Evolutionary conservation across 106 monocot species (phyloP).

Genomic region (Gastrodia elata): DNA sequence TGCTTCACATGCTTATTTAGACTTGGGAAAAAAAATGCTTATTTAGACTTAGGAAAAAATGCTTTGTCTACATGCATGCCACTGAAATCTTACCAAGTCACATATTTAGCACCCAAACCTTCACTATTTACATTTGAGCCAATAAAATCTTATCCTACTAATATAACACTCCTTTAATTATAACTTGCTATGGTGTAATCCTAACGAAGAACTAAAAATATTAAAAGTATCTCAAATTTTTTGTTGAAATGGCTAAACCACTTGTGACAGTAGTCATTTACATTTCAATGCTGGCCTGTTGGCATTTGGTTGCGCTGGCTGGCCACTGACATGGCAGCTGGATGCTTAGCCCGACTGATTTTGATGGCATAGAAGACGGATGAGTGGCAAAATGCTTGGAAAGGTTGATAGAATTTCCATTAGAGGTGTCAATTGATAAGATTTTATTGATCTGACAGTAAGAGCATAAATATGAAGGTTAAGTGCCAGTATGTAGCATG

Average conservation of each 20-base stretch:
- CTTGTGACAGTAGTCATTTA: not conserved
- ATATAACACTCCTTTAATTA: not conserved
- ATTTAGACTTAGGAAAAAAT: too few species aligned
- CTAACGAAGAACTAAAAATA: not conserved
- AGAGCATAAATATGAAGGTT: slow-evolving; percentile 1
- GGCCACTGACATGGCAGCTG: not conserved
- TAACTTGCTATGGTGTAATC: not conserved
- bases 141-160: not conserved
- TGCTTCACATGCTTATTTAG: too few species aligned
- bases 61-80: not conserved
- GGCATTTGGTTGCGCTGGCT: not conserved
- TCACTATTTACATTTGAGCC: not conserved
- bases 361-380: not conserved
- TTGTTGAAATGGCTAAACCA: not conserved
- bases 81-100: not conserved
- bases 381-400: not conserved
- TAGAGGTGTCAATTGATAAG: not conserved
- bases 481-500: not conserved
- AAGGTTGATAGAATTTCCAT: not conserved
- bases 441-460: not conserved
- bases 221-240: not conserved
- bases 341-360: not conserved
- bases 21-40: too few species aligned
- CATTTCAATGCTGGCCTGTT: not conserved
- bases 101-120: not conserved